These are phyloP conservation scores for Corinectria fuckeliana DNA, from an alignment of 2,329 filamentous ascomycete species.

Conservation along the genomic window DNA sequence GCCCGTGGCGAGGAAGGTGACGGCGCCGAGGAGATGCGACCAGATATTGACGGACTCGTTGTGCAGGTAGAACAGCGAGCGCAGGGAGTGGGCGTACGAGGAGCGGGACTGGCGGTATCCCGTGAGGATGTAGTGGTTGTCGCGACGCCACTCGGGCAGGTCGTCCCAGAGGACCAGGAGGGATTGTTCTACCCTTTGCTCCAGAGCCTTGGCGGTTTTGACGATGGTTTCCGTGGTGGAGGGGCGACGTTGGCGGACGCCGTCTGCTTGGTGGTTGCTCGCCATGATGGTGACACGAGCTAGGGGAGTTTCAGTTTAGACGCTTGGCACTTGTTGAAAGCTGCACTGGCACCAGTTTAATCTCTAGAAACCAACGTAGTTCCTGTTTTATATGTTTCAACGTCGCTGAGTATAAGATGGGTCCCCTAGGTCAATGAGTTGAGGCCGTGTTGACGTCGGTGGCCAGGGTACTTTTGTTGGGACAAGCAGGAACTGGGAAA, in stretches of 20 bases:
- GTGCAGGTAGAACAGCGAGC: constrained; percentile 61
- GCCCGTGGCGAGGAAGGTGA: constrained; percentile 60
- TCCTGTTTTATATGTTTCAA: background rate
- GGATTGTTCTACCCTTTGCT: constrained; percentile 48
- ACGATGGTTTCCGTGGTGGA: constrained; percentile 40
- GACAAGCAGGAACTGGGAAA: constrained; percentile 42
- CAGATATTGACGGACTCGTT: constrained; percentile 70
- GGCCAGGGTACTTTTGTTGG: constrained; percentile 39
- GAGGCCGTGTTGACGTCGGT: constrained; percentile 28
- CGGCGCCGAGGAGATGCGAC: constrained; percentile 69
- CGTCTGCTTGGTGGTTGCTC: constrained; percentile 7
- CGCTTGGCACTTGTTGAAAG: background rate
- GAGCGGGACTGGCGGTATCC: constrained; percentile 61
- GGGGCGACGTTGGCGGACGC: constrained; percentile 38
- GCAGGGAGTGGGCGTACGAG: constrained; percentile 54
- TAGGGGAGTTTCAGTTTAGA: background rate
- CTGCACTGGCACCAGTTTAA: background rate
- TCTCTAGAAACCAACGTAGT: background rate
- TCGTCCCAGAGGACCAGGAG: constrained; percentile 64
- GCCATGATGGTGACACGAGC: constrained; percentile 27
- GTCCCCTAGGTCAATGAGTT: constrained; percentile 9
- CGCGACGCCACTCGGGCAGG: constrained; percentile 64
- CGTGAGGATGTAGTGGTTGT: constrained; percentile 62
- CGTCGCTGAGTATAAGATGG: background rate
- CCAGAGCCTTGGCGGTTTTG: constrained; percentile 39